Conservation (phyloP, 768 basidiomycete species). For the button mushroom (Agaricus bisporus) region DNA sequence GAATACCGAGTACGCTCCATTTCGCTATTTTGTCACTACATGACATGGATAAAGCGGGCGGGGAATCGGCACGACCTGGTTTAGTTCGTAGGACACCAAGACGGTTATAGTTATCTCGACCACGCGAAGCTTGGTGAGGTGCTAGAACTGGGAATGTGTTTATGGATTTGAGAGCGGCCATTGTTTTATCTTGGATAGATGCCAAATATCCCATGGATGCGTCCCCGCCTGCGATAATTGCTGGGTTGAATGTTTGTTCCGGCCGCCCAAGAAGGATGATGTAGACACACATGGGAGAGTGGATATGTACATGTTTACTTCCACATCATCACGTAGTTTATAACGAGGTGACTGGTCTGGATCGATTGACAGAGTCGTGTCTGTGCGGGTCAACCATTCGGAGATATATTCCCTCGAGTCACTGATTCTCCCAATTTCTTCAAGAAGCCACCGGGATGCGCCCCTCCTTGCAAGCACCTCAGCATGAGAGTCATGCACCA, state of each 20-base stretch:
- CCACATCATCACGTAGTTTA: conserved; percentile 37
- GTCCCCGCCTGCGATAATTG: conserved; percentile 63
- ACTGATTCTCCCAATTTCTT: conserved; percentile 48
- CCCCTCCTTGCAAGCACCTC: conserved; percentile 86
- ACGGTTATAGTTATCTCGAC: conserved; percentile 73
- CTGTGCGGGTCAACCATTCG: conserved; percentile 8
- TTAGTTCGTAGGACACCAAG: conserved; percentile 85
- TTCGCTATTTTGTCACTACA: conserved; percentile 93
- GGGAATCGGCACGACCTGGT: conserved; percentile 88
- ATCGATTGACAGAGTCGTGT: conserved; percentile 4
- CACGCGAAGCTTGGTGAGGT: conserved; percentile 47
- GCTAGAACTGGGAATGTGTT: conserved; percentile 26
- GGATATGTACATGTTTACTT: conserved; percentile 69
- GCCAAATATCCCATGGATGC: conserved; percentile 81
- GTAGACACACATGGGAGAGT: conserved; percentile 41
- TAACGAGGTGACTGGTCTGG: conserved; percentile 28
- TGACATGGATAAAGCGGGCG: conserved; percentile 78
- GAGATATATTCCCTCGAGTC: conserved; percentile 28
- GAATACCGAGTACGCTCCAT: conserved; percentile 82
- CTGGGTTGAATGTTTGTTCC: background rate
- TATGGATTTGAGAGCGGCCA: conserved; percentile 64
- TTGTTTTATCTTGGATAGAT: conserved; percentile 61
- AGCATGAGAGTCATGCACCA: conserved; percentile 86
- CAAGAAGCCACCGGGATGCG: conserved; percentile 71
- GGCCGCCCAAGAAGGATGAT: background rate